Evolutionary conservation across 2,329 filamentous ascomycete genomes (phyloP), one percentile per base, ranked within the genome.

Genomic region (Fusarium phyllophilum): DNA sequence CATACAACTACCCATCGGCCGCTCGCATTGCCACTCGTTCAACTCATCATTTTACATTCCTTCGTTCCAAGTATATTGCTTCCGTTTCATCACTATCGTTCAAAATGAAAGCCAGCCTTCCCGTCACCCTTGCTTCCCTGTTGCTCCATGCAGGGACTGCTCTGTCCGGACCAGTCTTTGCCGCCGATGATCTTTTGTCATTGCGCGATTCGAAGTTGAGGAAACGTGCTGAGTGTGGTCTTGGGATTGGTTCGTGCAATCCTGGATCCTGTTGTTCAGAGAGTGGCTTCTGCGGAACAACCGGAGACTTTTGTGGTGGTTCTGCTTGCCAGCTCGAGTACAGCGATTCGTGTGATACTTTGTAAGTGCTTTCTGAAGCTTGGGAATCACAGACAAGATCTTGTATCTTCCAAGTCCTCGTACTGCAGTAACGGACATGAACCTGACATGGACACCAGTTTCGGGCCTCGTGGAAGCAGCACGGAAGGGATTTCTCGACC

Each of bases 261-360:
- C 31, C 66, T 15, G 80, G 80, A 22, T 62, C 70, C 41, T 84
- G 83, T 56, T 84, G 83, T 61, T 84, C 83, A 22, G 81, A 79
- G 62, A 74, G 74, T 57, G 82, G 82, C 41, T 81, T 78, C 72
- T 84, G 83, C 77, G 83, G 83, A 59, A 83, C 77, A 7, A 75
- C 75, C 22, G 66, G 59, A 36, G 79, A 80, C 20, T 83, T 78
- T 65, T 84, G 83, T 65, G 78, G 73, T 49, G 83, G 83, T 36
- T 83, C 82, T 8, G 75, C 78, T 46, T 84, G 83, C 66, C 83
- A 84, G 66, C 73, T 85, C 42, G 79, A 81, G 17, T 85, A 81
- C 73, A 82, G 82, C 66, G 81, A 83, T 62, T 77, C 79, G 44
- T 84, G 83, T 79, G 82, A 84, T 68, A 82, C 83, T 68, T 81